Evolutionary conservation across 2,329 filamentous ascomycete genomes (phyloP).

Genomic region (Alternaria triticimaculans): DNA sequence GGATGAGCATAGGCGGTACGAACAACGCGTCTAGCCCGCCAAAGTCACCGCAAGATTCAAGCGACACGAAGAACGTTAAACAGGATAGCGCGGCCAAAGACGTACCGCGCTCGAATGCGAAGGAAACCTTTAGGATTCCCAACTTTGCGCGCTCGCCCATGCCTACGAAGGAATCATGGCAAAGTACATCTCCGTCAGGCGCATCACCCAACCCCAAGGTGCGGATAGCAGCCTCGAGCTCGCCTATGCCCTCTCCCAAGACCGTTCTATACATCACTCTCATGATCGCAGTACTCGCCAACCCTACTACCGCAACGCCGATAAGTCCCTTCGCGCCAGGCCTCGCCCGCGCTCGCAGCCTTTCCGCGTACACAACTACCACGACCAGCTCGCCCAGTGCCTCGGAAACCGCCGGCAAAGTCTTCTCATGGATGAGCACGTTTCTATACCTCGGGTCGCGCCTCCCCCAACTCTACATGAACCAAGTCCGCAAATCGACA

Average conservation of each 20-base stretch:
- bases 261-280: slow-evolving; percentile 56
- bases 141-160: slow-evolving; percentile 45
- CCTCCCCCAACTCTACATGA: slow-evolving; percentile 69
- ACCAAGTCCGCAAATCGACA: slow-evolving; percentile 67
- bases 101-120: slow-evolving; percentile 39
- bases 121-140: slow-evolving; percentile 46
- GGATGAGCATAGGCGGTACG: slow-evolving; percentile 22
- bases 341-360: slow-evolving; percentile 16
- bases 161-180: slow-evolving; percentile 34
- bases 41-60: not conserved
- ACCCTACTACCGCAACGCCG: slow-evolving; percentile 44
- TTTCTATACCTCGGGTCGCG: slow-evolving; percentile 49
- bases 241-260: slow-evolving; percentile 54
- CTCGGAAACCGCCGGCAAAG: slow-evolving; percentile 48
- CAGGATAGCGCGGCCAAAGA: slow-evolving; percentile 24
- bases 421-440: slow-evolving; percentile 54
- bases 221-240: slow-evolving; percentile 46
- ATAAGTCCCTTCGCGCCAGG: slow-evolving; percentile 35
- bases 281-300: slow-evolving; percentile 52
- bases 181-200: slow-evolving; percentile 24
- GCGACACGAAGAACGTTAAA: slow-evolving; percentile 18
- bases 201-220: slow-evolving; percentile 39
- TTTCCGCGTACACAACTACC: slow-evolving; percentile 20
- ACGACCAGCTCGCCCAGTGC: slow-evolving; percentile 17
- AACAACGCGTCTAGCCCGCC: slow-evolving; percentile 9